A percentile compares a stretch with the other conserved stretches of the same genome.
phyloP scores from a whole-genome alignment of 2,329 filamentous ascomycete genomes.

The Colletotrichum costaricense region DNA sequence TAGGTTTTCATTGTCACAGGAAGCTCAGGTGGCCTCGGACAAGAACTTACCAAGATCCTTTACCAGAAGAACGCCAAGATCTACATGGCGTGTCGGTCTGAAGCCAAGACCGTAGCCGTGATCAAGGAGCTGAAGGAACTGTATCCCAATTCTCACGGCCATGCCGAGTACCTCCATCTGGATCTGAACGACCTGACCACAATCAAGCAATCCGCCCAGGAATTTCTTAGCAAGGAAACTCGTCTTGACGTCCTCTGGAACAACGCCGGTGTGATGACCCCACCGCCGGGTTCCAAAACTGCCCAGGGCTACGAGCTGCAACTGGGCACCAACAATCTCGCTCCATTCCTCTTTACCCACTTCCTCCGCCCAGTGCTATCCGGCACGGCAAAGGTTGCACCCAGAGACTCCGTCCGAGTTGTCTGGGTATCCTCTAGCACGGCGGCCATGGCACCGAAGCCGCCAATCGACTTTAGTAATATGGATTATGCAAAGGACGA shows the following conservation, averaged over 20 bases:
- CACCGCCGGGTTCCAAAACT: slow-evolving; percentile 48
- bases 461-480: slow-evolving; percentile 44
- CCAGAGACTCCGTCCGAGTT: slow-evolving; percentile 40
- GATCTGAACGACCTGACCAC: slow-evolving; percentile 46
- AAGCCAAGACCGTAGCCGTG: neutral
- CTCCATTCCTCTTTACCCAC: slow-evolving; percentile 44
- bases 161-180: slow-evolving; percentile 49
- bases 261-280: slow-evolving; percentile 53
- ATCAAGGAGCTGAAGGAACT: slow-evolving; percentile 19
- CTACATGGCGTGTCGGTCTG: slow-evolving; percentile 57
- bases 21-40: slow-evolving; percentile 48
- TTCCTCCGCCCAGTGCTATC: slow-evolving; percentile 41
- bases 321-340: slow-evolving; percentile 44
- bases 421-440: slow-evolving; percentile 45
- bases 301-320: slow-evolving; percentile 47
- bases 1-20: slow-evolving; percentile 55
- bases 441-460: slow-evolving; percentile 32
- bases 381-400: slow-evolving; percentile 40
- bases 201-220: slow-evolving; percentile 38
- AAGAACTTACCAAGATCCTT: slow-evolving; percentile 59
- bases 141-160: slow-evolving; percentile 44
- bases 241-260: slow-evolving; percentile 52
- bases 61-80: slow-evolving; percentile 60
- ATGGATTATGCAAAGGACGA: slow-evolving; percentile 42
- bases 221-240: slow-evolving; percentile 40